Percentiles rank a stretch among this genome's conserved stretches.
Conservation (phyloP, 2,329 filamentous ascomycete species). For the Talaromyces sp. region DNA sequence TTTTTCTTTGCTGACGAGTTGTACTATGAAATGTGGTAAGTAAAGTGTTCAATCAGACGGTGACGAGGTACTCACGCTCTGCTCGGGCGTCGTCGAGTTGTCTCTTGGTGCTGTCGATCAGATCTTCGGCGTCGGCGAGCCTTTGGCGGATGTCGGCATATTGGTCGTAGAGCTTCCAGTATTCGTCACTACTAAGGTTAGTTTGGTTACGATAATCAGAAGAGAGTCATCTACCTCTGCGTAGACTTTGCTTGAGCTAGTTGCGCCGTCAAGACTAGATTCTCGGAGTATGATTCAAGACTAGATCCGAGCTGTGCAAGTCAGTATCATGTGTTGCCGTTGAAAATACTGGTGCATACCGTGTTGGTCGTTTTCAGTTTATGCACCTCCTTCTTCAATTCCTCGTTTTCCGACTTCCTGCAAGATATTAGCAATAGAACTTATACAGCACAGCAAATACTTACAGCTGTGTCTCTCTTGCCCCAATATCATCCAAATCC, state of each 20-base stretch:
- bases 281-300: slow-evolving; percentile 36
- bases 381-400: slow-evolving; percentile 39
- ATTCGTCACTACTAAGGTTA: slow-evolving; percentile 36
- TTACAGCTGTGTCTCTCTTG: slow-evolving; percentile 41
- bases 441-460: slow-evolving; percentile 18
- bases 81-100: slow-evolving; percentile 38
- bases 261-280: slow-evolving; percentile 33
- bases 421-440: background rate
- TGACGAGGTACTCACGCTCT: slow-evolving; percentile 33
- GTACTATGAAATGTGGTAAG: slow-evolving; percentile 27
- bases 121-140: slow-evolving; percentile 40
- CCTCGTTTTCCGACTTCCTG: slow-evolving; percentile 44
- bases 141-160: slow-evolving; percentile 38
- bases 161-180: slow-evolving; percentile 43
- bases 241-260: slow-evolving; percentile 36
- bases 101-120: slow-evolving; percentile 36
- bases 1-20: slow-evolving; percentile 39
- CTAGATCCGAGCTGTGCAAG: slow-evolving; percentile 29
- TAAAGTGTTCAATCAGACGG: background rate
- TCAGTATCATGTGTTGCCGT: slow-evolving; percentile 23
- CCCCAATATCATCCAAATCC: slow-evolving; percentile 43
- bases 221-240: slow-evolving; percentile 32
- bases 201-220: background rate
- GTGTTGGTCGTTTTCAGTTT: slow-evolving; percentile 28
- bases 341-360: slow-evolving; percentile 22